phyloP scores from a whole-genome alignment of 2,329 filamentous ascomycete genomes.

The Emmonsia crescens region DNA sequence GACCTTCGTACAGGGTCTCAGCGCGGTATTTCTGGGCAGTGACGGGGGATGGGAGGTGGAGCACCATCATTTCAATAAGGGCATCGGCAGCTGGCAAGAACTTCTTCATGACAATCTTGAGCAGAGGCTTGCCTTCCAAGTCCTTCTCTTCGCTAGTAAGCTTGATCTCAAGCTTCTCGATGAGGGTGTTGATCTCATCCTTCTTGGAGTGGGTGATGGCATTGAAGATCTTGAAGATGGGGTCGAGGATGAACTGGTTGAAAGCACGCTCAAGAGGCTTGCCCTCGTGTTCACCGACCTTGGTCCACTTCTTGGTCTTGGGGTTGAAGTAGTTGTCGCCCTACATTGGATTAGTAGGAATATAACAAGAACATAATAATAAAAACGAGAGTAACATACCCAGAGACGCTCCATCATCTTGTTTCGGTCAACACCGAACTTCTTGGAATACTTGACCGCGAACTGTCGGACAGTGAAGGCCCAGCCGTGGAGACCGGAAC shows the following conservation, averaged over 20 bases:
- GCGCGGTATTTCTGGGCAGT: slow-evolving; percentile 96
- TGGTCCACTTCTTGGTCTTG: slow-evolving; percentile 99
- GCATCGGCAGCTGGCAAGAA: slow-evolving; percentile 98
- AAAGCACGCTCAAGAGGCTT: slow-evolving; percentile 94
- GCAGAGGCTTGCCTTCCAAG: slow-evolving; percentile 91
- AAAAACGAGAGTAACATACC: slow-evolving; percentile 46
- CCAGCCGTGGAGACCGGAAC: slow-evolving; percentile 99
- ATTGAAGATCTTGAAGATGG: slow-evolving; percentile 98
- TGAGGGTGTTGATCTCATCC: slow-evolving; percentile 71
- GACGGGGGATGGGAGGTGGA: slow-evolving; percentile 91
- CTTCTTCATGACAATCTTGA: slow-evolving; percentile 97
- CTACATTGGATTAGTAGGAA: slow-evolving; percentile 26
- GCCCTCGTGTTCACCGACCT: slow-evolving; percentile 68
- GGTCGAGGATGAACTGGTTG: slow-evolving; percentile 99
- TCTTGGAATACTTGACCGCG: slow-evolving; percentile 93
- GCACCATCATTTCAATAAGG: slow-evolving; percentile 99
- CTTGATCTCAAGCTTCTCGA: slow-evolving; percentile 94
- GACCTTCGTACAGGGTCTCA: slow-evolving; percentile 98
- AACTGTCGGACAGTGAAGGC: slow-evolving; percentile 99
- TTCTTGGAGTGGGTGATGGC: slow-evolving; percentile 98
- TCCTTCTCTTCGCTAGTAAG: slow-evolving; percentile 76
- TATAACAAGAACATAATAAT: neutral
- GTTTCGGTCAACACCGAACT: slow-evolving; percentile 98
- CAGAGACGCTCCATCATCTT: slow-evolving; percentile 99
- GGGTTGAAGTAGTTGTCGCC: slow-evolving; percentile 99